Evolutionary conservation across 257 asterid species (phyloP).

Genomic region (Solanum corneliomulleri): DNA sequence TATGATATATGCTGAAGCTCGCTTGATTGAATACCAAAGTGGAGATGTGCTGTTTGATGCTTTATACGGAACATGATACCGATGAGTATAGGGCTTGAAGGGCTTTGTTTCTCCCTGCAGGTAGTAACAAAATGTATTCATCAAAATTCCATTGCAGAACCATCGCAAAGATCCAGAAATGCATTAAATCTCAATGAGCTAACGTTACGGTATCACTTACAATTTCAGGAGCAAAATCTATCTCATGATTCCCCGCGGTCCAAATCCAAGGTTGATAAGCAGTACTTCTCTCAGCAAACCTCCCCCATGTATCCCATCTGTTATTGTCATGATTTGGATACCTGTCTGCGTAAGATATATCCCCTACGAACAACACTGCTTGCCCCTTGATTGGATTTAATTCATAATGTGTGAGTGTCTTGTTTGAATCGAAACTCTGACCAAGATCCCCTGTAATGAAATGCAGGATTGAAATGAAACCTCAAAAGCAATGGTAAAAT

Average conservation of each 20-base stretch:
- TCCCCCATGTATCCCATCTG: slow-evolving; percentile 88
- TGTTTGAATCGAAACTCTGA: slow-evolving; percentile 65
- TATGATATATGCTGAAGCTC: slow-evolving; percentile 29
- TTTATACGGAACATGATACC: slow-evolving; percentile 45
- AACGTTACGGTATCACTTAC: slow-evolving; percentile 17
- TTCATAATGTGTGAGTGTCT: slow-evolving; percentile 62
- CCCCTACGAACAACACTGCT: slow-evolving; percentile 62
- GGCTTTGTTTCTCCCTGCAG: slow-evolving; percentile 57
- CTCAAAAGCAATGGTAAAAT: not conserved
- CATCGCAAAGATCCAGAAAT: not conserved
- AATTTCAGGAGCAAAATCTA: slow-evolving; percentile 66
- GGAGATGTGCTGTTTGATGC: slow-evolving; percentile 61
- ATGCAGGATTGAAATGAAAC: not conserved
- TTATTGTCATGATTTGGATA: slow-evolving; percentile 59
- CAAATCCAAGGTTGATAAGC: slow-evolving; percentile 94
- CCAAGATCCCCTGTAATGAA: slow-evolving; percentile 64
- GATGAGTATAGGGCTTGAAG: slow-evolving; percentile 67
- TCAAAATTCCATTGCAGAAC: not conserved
- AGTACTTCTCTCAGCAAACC: slow-evolving; percentile 63
- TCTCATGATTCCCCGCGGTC: slow-evolving; percentile 79
- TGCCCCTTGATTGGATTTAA: slow-evolving; percentile 55
- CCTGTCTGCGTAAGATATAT: slow-evolving; percentile 69
- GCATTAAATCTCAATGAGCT: not conserved
- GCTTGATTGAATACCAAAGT: slow-evolving; percentile 59
- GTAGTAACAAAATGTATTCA: not conserved